Base-by-base conservation (phyloP, 192 early-diverging fungal genomes). In the Haplosporangium gracile region DNA sequence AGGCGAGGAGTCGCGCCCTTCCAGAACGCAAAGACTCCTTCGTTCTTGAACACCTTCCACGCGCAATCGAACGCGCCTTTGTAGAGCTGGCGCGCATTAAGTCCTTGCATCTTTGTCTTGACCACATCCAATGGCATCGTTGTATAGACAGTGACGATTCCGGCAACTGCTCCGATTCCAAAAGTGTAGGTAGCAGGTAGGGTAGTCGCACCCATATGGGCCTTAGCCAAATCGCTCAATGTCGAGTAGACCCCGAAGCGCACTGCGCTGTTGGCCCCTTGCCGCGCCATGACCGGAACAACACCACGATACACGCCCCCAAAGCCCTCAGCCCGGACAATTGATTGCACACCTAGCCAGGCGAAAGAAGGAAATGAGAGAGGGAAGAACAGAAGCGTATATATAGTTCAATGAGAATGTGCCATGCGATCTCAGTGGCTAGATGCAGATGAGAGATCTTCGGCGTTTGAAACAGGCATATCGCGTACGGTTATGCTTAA, bases 111-210 rank as follows among this genome's bases (percentile, higher is more conserved):
- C 76, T 95, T 93, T 8, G 98, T 99, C 89, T 99, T 99, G 73
- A 98, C 92, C 16, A 97, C 97, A 87, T 98, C 97, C 32, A 98
- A 80, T 26, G 97, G 97, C 97, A 98, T 98, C 2, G 98, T 99
- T 0, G 95, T 90, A 80, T 98, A 99, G 1, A 98, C 97, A 5
- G 97, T 99, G 51, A 99, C 92, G 68, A 93, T 95, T 9, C 97
- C 98, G 0, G 97, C 97, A 42, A 93, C 84, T 68, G 95, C 94
- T 40, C 98, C 97, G 68, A 95, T 93, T 13, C 68, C 88, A 90
- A 95, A 94, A 22, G 93, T 90, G 72, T 92, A 84, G 1, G 81
- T 74, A 45, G 92, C 87, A 20, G 93, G 92, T 40, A 95, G 73
- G 26, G 89, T 88, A 63, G 79, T 81, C 55, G 83, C 68, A 16